These are phyloP conservation scores for Blastocystis sp. DNA, from an alignment of 352 stramenopile genomes.

Conservation along the genomic window DNA sequence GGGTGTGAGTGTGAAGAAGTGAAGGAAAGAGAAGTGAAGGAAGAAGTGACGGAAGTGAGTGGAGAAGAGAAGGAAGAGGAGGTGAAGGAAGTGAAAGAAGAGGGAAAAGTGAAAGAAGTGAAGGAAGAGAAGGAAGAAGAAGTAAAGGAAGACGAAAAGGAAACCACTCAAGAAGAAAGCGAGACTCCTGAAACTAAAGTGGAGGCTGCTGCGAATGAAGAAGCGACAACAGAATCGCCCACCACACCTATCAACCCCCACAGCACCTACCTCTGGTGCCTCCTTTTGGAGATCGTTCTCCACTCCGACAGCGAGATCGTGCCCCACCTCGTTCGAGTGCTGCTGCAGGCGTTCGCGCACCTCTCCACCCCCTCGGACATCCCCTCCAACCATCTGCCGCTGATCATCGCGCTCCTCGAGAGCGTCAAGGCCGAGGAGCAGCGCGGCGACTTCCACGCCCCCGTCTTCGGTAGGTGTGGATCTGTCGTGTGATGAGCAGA, in stretches of 20 bases:
- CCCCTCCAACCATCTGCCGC: not conserved
- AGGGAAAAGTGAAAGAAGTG: not conserved
- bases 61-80: not conserved
- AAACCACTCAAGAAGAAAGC: not conserved
- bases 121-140: not conserved
- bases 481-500: not conserved
- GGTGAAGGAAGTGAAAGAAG: slow-evolving; percentile 1
- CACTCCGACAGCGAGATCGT: not conserved
- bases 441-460: not conserved
- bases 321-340: not conserved
- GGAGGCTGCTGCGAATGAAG: not conserved
- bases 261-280: not conserved
- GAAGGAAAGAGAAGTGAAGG: not conserved
- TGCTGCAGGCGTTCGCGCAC: slow-evolving; percentile 4
- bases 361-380: not conserved
- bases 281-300: not conserved
- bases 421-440: not conserved
- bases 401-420: not conserved
- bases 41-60: not conserved
- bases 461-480: not conserved
- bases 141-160: not conserved
- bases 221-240: too few species aligned
- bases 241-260: not conserved
- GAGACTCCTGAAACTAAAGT: not conserved
- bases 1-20: not conserved